Conservation (phyloP, 805 yeast species). For the Candida schatavii region DNA sequence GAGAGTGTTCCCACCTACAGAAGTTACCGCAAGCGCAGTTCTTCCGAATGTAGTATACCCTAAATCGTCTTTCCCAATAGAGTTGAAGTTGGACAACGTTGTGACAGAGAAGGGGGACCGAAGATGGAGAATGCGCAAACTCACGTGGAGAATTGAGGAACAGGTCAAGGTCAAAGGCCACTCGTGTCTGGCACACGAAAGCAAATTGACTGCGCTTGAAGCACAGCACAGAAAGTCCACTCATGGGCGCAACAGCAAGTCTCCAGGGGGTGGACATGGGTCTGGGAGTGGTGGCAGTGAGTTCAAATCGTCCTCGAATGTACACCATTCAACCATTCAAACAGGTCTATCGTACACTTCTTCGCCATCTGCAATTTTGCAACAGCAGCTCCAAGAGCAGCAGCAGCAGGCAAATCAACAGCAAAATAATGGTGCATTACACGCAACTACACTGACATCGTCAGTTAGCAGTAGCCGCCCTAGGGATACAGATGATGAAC, state of each 20-base stretch:
- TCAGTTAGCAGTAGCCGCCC: slow-evolving; percentile 3
- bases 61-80: slow-evolving; percentile 79
- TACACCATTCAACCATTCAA: slow-evolving; percentile 29
- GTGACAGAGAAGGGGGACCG: slow-evolving; percentile 46
- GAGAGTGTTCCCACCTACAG: slow-evolving; percentile 94
- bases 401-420: slow-evolving; percentile 4
- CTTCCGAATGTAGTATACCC: slow-evolving; percentile 90
- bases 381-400: slow-evolving; percentile 5
- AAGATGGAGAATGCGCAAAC: slow-evolving; percentile 90
- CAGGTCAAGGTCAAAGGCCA: slow-evolving; percentile 57
- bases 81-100: slow-evolving; percentile 75
- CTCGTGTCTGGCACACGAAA: slow-evolving; percentile 57
- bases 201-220: slow-evolving; percentile 46
- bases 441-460: background rate
- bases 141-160: slow-evolving; percentile 89
- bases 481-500: slow-evolving; percentile 15
- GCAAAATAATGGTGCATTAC: too few relatives aligned
- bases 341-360: slow-evolving; percentile 16
- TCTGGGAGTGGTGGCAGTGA: slow-evolving; percentile 4
- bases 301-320: slow-evolving; percentile 11
- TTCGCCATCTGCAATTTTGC: slow-evolving; percentile 2
- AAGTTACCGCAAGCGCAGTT: slow-evolving; percentile 80
- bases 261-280: slow-evolving; percentile 2
- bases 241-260: slow-evolving; percentile 7
- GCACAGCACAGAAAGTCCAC: slow-evolving; percentile 27